These are phyloP conservation scores for Lachnellula occidentalis DNA, from an alignment of 2,329 filamentous ascomycete genomes.

Conservation along the genomic window DNA sequence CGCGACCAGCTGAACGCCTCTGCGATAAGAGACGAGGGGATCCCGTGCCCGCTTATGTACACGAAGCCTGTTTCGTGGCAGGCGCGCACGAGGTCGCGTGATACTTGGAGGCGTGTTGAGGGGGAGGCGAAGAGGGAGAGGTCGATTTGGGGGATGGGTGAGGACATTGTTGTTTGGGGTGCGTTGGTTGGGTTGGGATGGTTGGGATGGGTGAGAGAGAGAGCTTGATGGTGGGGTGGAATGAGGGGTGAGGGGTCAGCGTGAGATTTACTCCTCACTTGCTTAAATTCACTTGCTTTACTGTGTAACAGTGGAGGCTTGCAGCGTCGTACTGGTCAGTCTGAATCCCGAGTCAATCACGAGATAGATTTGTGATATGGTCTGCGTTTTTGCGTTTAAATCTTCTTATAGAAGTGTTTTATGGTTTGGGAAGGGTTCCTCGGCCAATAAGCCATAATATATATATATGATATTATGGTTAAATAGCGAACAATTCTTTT, in stretches of 20 bases:
- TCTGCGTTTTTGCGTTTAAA: too few relatives aligned
- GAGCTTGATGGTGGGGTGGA: background rate
- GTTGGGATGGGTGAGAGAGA: background rate
- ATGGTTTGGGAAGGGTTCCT: too few relatives aligned
- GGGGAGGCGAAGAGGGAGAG: conserved; percentile 2
- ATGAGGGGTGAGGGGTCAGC: background rate
- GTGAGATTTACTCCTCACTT: background rate
- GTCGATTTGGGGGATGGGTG: background rate
- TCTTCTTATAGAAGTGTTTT: too few relatives aligned
- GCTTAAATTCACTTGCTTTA: background rate
- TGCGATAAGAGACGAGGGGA: background rate
- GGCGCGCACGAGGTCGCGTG: conserved; percentile 8
- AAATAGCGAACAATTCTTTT: too few relatives aligned
- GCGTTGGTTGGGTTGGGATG: background rate
- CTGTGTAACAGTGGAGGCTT: too few relatives aligned
- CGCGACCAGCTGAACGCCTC: conserved; percentile 9
- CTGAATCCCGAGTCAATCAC: background rate
- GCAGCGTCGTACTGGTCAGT: background rate
- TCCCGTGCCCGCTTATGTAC: conserved; percentile 13
- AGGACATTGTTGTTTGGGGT: too few relatives aligned
- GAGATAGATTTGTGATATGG: too few relatives aligned
- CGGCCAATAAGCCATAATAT: too few relatives aligned
- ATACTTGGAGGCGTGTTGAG: background rate
- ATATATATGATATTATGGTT: too few relatives aligned
- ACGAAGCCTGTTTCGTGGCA: conserved; percentile 13